These are phyloP conservation scores for Exophiala lecanii-corni DNA, from an alignment of 2,329 filamentous ascomycete species.

Conservation along the genomic window DNA sequence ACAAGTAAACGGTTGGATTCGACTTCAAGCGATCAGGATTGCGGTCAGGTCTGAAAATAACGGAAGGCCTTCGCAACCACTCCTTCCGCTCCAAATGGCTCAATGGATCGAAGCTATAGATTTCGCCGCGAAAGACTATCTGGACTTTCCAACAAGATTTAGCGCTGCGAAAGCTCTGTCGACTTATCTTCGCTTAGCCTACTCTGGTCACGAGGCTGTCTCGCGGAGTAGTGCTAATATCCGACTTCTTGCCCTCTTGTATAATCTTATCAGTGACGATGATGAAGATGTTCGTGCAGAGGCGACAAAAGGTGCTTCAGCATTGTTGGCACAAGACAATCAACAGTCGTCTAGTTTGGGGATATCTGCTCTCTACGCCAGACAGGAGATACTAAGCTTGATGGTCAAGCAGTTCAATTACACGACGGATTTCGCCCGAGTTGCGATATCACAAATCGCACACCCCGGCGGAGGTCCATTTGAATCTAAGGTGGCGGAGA, in stretches of 20 bases:
- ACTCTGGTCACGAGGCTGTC: no score
- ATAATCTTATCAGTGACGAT: conserved; percentile 79
- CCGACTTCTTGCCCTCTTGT: conserved; percentile 48
- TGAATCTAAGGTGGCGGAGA: conserved; percentile 41
- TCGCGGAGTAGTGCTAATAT: conserved; percentile 17
- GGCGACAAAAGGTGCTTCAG: conserved; percentile 39
- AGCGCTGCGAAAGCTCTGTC: conserved; percentile 19
- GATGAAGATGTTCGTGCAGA: conserved; percentile 79
- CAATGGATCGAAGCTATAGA: conserved; percentile 11
- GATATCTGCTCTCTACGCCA: conserved; percentile 48
- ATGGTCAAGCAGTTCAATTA: conserved; percentile 32
- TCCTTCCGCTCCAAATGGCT: not conserved
- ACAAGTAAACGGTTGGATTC: not conserved
- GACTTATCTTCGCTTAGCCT: conserved; percentile 5
- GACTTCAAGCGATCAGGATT: not conserved
- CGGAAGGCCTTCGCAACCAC: not conserved
- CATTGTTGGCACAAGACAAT: conserved; percentile 5
- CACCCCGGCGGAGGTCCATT: conserved; percentile 31
- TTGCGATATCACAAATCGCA: conserved; percentile 16
- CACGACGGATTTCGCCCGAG: conserved; percentile 30
- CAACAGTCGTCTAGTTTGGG: conserved; percentile 27
- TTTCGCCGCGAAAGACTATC: conserved; percentile 13
- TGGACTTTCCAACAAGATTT: conserved; percentile 23
- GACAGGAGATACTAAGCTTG: conserved; percentile 36
- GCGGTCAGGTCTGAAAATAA: not conserved